These are phyloP conservation scores for Echria macrotheca DNA, from an alignment of 495 filamentous ascomycete genomes.

Conservation along the genomic window DNA sequence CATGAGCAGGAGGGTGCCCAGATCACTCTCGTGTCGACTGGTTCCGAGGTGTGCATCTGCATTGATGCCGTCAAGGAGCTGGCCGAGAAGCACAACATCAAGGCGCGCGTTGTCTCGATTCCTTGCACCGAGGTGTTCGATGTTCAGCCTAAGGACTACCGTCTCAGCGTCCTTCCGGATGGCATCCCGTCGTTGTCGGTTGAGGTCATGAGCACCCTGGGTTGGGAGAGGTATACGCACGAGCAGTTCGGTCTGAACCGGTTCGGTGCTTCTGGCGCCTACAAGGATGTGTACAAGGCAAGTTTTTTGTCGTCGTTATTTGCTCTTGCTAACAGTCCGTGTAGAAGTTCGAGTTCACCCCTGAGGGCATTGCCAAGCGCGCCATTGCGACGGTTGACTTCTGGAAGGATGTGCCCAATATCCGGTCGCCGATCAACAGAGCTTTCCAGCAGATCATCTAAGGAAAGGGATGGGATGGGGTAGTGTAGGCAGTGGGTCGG, in stretches of 20 bases:
- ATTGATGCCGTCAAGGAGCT: slow-evolving; percentile 88
- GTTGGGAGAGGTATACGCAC: slow-evolving; percentile 97
- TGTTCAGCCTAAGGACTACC: slow-evolving; percentile 87
- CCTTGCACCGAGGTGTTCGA: slow-evolving; percentile 99
- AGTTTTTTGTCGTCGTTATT: slow-evolving; percentile 23
- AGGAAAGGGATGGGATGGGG: slow-evolving; percentile 2
- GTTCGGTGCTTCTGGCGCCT: slow-evolving; percentile 93
- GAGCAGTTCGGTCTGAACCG: slow-evolving; percentile 99
- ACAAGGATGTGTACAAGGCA: slow-evolving; percentile 96
- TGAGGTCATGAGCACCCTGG: slow-evolving; percentile 87
- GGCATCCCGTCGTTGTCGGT: slow-evolving; percentile 90
- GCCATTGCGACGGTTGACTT: slow-evolving; percentile 86
- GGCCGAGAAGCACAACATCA: slow-evolving; percentile 80
- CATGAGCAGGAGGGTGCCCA: slow-evolving; percentile 78
- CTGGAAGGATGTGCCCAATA: slow-evolving; percentile 85
- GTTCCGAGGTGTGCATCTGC: slow-evolving; percentile 91
- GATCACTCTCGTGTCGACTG: slow-evolving; percentile 89
- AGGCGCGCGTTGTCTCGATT: slow-evolving; percentile 89
- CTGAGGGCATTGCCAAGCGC: slow-evolving; percentile 93
- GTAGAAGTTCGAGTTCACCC: slow-evolving; percentile 98
- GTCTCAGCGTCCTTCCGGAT: slow-evolving; percentile 83
- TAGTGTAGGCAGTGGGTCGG: not conserved
- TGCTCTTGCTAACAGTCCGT: slow-evolving; percentile 15
- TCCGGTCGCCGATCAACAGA: slow-evolving; percentile 93
- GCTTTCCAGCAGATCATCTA: slow-evolving; percentile 85